Percentiles rank a stretch among this genome's conserved stretches.
Conservation (phyloP, 148 eudicot species). For the Cornus florida region DNA sequence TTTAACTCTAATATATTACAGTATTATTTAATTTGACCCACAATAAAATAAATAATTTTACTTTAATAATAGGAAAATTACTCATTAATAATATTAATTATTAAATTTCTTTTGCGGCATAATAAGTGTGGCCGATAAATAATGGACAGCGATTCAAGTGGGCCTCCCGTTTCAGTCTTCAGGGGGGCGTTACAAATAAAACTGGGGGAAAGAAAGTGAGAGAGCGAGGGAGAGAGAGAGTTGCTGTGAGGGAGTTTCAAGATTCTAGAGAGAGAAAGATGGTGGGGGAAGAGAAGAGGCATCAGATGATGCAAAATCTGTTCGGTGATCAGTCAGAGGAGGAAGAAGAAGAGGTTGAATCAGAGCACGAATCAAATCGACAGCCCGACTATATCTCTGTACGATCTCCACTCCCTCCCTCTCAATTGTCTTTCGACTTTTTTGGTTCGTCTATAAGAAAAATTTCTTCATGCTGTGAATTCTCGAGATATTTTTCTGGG, state of each 20-base stretch:
- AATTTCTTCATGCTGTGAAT: not conserved
- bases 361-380: constrained; percentile 93
- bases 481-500: no score
- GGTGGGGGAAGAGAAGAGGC: constrained; percentile 88
- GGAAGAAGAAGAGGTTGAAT: constrained; percentile 89
- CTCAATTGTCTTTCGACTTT: not conserved
- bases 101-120: no score
- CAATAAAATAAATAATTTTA: no score
- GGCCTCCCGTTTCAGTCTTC: no score
- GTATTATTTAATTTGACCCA: no score
- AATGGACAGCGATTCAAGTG: no score
- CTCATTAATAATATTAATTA: no score
- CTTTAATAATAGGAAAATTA: no score
- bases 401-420: constrained; percentile 9
- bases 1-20: no score
- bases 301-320: constrained; percentile 95
- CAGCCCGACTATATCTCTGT: constrained; percentile 78
- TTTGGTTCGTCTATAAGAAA: not conserved
- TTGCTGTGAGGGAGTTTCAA: not conserved
- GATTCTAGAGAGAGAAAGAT: constrained; percentile 9
- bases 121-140: no score
- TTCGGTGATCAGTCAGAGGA: constrained; percentile 94
- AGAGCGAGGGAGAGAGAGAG: no score
- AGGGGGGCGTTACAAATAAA: not conserved
- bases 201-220: no score